phyloP scores from a whole-genome alignment of 179 eudicot species.

The Heliamphora ciliata region DNA sequence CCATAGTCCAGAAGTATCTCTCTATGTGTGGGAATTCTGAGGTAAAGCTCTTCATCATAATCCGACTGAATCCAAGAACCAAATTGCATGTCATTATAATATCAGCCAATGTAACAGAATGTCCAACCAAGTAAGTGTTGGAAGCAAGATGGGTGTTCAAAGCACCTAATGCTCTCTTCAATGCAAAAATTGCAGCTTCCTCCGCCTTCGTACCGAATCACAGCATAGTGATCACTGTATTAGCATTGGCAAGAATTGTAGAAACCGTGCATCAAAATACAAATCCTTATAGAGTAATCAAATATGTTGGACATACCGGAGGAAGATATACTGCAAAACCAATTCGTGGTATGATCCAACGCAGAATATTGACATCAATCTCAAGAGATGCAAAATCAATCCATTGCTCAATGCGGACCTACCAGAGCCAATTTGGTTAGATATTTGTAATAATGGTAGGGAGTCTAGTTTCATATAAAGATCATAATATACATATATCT shows the following conservation, averaged over 20 bases:
- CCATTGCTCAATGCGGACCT: conserved; percentile 15
- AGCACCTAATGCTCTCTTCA: conserved; percentile 24
- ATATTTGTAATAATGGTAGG: no score
- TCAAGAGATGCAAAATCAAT: conserved; percentile 16
- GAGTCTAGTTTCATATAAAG: no score
- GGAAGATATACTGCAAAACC: conserved; percentile 17
- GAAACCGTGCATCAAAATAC: background rate
- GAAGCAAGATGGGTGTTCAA: conserved; percentile 26
- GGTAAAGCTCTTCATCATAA: conserved; percentile 34
- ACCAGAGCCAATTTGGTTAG: background rate
- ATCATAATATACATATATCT: no score
- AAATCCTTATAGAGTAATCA: background rate
- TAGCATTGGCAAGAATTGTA: background rate
- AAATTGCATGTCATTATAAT: conserved; percentile 29
- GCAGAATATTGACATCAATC: conserved; percentile 12
- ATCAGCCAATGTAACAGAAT: conserved; percentile 26
- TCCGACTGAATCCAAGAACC: conserved; percentile 14
- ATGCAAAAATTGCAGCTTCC: conserved; percentile 20
- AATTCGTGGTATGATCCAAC: conserved; percentile 6
- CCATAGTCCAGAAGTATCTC: conserved; percentile 41
- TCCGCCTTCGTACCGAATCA: conserved; percentile 17
- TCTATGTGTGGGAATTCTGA: conserved; percentile 35
- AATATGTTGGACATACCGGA: conserved; percentile 7
- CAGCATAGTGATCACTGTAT: background rate
- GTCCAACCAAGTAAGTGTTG: conserved; percentile 25